A percentile compares a stretch with the other conserved stretches of the same genome.
These are phyloP conservation scores for Alternaria burnsii DNA, from an alignment of 2,329 filamentous ascomycete genomes.

Conservation along the genomic window DNA sequence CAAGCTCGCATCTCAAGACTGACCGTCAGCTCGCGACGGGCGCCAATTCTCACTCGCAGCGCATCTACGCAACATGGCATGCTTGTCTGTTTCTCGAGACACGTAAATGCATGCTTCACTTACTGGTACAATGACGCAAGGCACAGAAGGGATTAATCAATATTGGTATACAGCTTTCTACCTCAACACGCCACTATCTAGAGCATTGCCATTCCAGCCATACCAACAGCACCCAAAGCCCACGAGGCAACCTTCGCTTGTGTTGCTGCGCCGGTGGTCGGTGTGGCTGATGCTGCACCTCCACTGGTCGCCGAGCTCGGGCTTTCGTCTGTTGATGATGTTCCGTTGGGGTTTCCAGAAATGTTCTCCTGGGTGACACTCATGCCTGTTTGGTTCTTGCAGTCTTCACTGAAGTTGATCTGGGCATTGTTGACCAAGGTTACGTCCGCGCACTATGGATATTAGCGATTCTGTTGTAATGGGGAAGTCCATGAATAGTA, in stretches of 20 bases:
- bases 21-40: neutral
- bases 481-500: neutral
- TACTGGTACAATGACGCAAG: neutral
- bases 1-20: neutral
- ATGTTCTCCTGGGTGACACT: constrained; percentile 53
- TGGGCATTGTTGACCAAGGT: constrained; percentile 66
- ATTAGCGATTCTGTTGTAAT: neutral
- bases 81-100: neutral
- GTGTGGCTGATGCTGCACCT: constrained; percentile 23
- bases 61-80: neutral
- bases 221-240: constrained; percentile 46
- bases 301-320: constrained; percentile 31
- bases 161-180: neutral
- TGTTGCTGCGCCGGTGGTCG: constrained; percentile 36
- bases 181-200: constrained; percentile 15
- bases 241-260: constrained; percentile 45
- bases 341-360: constrained; percentile 58
- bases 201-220: constrained; percentile 42
- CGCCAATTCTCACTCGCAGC: neutral
- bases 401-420: constrained; percentile 57
- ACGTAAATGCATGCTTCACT: neutral
- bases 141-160: neutral
- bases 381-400: constrained; percentile 67
- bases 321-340: constrained; percentile 39
- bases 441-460: constrained; percentile 73